phyloP scores from a whole-genome alignment of 1,139 yeast species.

The Geotrichum cucujoidarum region DNA sequence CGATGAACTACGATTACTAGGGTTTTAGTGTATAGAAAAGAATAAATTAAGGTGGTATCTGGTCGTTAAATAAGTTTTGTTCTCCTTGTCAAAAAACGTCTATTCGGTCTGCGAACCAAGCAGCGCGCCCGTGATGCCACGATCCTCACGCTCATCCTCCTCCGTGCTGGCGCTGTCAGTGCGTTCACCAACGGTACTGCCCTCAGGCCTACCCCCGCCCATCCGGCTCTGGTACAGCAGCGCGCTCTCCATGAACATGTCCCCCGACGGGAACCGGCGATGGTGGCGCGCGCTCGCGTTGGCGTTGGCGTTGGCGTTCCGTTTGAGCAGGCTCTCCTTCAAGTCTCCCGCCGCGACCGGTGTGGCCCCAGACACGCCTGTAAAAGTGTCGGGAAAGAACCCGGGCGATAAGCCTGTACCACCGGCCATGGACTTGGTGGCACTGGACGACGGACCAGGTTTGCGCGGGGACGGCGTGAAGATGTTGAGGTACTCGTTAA shows the following conservation, averaged over 20 bases:
- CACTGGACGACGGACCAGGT: conserved; percentile 20
- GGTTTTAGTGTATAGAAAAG: too few species aligned
- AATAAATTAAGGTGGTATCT: too few species aligned
- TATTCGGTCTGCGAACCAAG: too few species aligned
- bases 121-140: conserved; percentile 4
- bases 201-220: too few species aligned
- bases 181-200: neutral
- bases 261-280: conserved; percentile 5
- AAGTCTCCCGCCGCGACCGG: neutral
- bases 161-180: neutral
- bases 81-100: too few species aligned
- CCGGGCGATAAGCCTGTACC: neutral
- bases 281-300: neutral
- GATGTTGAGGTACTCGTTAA: conserved; percentile 76
- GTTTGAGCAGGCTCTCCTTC: neutral
- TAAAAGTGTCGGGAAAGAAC: neutral
- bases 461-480: conserved; percentile 63
- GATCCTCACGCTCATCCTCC: neutral
- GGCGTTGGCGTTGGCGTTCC: neutral
- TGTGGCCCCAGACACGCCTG: neutral
- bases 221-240: conserved; percentile 6
- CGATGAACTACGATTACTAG: too few species aligned
- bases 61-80: too few species aligned
- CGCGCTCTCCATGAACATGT: conserved; percentile 8
- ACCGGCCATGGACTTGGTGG: neutral